These are phyloP conservation scores for Penicillium sp. DNA, from an alignment of 2,329 filamentous ascomycete species.

Conservation along the genomic window DNA sequence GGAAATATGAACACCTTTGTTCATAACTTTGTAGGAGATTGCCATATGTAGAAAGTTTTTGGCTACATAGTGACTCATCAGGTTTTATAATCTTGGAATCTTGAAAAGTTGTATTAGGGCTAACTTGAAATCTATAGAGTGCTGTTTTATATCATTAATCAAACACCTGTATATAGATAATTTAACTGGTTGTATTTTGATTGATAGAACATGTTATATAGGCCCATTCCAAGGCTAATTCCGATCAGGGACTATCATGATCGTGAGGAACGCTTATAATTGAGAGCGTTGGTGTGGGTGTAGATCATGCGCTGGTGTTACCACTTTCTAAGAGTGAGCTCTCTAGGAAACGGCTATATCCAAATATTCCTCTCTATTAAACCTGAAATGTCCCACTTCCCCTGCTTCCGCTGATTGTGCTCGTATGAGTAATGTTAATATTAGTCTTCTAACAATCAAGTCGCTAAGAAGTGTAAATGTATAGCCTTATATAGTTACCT, in stretches of 20 bases:
- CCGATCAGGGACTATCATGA: too few relatives aligned
- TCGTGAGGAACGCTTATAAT: too few relatives aligned
- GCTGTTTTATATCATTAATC: background rate
- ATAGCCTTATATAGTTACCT: background rate
- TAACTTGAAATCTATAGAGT: background rate
- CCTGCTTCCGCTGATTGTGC: background rate
- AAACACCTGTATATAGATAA: background rate
- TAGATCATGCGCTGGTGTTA: background rate
- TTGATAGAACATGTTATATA: background rate
- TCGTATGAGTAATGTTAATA: background rate
- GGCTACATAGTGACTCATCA: background rate
- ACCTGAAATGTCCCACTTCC: conserved; percentile 1
- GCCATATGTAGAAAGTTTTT: background rate
- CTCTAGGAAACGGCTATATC: too few relatives aligned
- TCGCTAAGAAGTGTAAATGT: background rate
- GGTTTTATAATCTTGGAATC: too few relatives aligned
- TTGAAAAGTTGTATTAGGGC: too few relatives aligned
- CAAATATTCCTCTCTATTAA: background rate
- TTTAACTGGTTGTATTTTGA: too few relatives aligned
- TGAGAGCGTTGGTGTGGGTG: too few relatives aligned
- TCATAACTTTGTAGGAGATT: background rate
- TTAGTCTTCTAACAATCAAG: background rate
- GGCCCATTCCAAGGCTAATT: too few relatives aligned
- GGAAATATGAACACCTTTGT: background rate
- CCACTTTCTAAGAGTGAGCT: background rate